Conservation (phyloP, 495 filamentous ascomycete genomes). For the Tetracladium setigerum region DNA sequence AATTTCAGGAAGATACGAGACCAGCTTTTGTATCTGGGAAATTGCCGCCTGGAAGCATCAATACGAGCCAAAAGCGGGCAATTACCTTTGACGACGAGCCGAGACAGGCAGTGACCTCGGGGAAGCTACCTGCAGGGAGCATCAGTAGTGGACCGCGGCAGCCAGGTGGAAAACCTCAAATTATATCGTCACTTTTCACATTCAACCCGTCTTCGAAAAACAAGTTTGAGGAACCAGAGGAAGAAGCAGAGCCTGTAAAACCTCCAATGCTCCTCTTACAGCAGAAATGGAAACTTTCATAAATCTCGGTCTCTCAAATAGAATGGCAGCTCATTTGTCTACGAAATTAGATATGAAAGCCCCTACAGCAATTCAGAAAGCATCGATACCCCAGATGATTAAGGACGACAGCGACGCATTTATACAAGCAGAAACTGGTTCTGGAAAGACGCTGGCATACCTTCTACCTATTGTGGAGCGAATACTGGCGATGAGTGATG, state of each 20-base stretch:
- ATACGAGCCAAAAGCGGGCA: slow-evolving; percentile 1
- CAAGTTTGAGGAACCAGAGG: slow-evolving; percentile 30
- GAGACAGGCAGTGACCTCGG: slow-evolving; percentile 6
- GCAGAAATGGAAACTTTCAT: slow-evolving; percentile 79
- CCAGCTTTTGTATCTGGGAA: slow-evolving; percentile 12
- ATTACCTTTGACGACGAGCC: slow-evolving; percentile 18
- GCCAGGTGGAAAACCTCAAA: slow-evolving; percentile 35
- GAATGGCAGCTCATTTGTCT: slow-evolving; percentile 72
- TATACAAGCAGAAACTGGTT: slow-evolving; percentile 94
- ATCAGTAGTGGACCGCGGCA: slow-evolving; percentile 14
- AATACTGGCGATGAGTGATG: slow-evolving; percentile 66
- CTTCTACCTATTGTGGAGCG: slow-evolving; percentile 84
- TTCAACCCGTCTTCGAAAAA: slow-evolving; percentile 69
- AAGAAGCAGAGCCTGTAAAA: slow-evolving; percentile 42
- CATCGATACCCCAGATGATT: slow-evolving; percentile 69
- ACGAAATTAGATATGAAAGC: slow-evolving; percentile 82
- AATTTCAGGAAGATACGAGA: slow-evolving; percentile 9
- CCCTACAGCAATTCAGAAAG: slow-evolving; percentile 90
- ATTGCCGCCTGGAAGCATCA: slow-evolving; percentile 12
- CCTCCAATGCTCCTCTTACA: slow-evolving; percentile 93
- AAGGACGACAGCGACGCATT: slow-evolving; percentile 86
- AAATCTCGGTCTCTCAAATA: slow-evolving; percentile 67
- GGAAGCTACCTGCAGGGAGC: slow-evolving; percentile 14
- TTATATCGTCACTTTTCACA: slow-evolving; percentile 87
- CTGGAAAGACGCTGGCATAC: slow-evolving; percentile 94